These are phyloP conservation scores for Cucurbita argyrosperma DNA, from an alignment of 306 rosid species.

Conservation along the genomic window DNA sequence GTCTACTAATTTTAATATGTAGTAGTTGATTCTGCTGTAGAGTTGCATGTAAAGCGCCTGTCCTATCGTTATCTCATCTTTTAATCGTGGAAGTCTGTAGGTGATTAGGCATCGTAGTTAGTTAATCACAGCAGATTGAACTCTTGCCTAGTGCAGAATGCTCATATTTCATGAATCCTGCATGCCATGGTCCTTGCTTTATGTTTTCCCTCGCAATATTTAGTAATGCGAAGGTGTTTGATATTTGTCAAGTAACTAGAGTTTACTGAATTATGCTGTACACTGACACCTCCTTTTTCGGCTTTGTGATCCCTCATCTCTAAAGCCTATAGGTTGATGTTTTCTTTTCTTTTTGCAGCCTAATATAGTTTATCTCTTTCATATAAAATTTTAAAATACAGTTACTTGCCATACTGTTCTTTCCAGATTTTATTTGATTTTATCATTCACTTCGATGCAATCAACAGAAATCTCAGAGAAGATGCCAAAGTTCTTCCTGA, in stretches of 20 bases:
- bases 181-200: not conserved
- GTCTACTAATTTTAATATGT: not conserved
- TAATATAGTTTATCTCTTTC: not conserved
- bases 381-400: not conserved
- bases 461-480: slow-evolving; percentile 70
- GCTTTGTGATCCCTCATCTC: not conserved
- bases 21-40: not conserved
- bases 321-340: not conserved
- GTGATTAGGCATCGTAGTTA: not conserved
- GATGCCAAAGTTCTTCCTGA: slow-evolving; percentile 26
- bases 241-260: not conserved
- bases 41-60: not conserved
- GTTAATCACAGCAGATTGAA: not conserved
- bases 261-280: not conserved
- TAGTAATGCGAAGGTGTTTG: not conserved
- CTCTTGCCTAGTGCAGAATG: not conserved
- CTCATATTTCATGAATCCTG: not conserved
- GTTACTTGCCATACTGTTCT: not conserved
- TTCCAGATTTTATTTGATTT: not conserved
- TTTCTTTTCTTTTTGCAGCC: not conserved
- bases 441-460: slow-evolving; percentile 7
- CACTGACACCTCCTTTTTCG: not conserved
- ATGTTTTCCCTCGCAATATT: not conserved
- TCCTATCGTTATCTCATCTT: not conserved
- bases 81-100: not conserved